Evolutionary conservation across 2,329 filamentous ascomycete genomes (phyloP), one percentile per base, ranked within the genome.

Genomic region (Rachicladosporium sp.): DNA sequence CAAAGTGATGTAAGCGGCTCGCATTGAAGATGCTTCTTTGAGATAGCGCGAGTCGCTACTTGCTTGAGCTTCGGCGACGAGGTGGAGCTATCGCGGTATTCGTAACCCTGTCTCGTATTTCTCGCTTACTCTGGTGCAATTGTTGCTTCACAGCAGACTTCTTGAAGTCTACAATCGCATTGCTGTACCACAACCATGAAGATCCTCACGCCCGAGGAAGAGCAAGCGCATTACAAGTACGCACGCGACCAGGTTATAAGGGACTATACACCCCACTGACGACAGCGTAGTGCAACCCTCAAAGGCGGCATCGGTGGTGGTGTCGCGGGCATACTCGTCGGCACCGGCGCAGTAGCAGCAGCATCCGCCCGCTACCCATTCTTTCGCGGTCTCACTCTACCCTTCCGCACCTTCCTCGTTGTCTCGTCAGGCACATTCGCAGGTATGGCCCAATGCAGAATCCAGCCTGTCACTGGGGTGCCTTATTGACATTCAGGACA

Each of bases 171-270:
- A 19, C 15, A 19, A 19, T 3, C 15, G 15, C 15, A 19, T 19
- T 19, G 15, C 15, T 19, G 15, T 19, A 19, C 15, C 15, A 19
- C 15, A 41, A 51, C 31, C 48, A 98, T 96, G 91, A 96, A 95
- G 80, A 71, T 96, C 58, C 74, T 96, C 60, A 93, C 83, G 53
- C 86, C 88, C 61, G 86, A 95, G 75, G 85, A 95, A 68, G 88
- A 95, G 67, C 62, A 71, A 45, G 83, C 75, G 38, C 88, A 95
- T 73, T 94, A 93, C 74, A 67, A 70, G 74, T 78, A 65, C 38
- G 65, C 38, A 39, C 37, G 35, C 38, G 39, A 38, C 29, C 36
- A 23, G n/a, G n/a, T n/a, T n/a, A n/a, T n/a, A n/a, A n/a, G n/a
- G n/a, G n/a, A n/a, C n/a, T n/a, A n/a, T n/a, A n/a, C n/a, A n/a